Evolutionary conservation across 495 filamentous ascomycete genomes (phyloP).

Genomic region (Tuber borchii): DNA sequence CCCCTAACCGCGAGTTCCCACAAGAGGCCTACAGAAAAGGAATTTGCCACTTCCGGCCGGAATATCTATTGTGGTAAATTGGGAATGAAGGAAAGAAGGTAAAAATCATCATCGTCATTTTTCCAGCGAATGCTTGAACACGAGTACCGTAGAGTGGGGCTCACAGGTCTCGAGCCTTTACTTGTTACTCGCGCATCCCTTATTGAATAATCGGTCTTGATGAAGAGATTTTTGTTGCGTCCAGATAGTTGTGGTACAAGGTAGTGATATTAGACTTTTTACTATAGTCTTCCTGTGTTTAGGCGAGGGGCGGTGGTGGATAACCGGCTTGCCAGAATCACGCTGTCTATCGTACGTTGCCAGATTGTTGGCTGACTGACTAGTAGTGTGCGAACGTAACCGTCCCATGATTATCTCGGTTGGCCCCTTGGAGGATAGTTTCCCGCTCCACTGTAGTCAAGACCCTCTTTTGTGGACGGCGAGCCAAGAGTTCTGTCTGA

Average conservation of each 20-base stretch:
- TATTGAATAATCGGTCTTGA: background rate
- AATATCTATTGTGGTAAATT: background rate
- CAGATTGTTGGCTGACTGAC: background rate
- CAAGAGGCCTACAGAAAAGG: background rate
- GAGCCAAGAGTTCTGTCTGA: background rate
- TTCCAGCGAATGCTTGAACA: background rate
- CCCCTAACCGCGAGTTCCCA: background rate
- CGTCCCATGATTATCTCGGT: background rate
- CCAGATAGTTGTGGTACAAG: background rate
- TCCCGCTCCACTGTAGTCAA: background rate
- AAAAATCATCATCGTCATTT: background rate
- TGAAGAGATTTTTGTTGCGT: background rate
- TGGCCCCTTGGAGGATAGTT: background rate
- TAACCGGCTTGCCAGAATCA: background rate
- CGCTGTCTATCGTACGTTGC: background rate
- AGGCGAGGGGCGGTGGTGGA: background rate
- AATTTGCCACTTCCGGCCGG: background rate
- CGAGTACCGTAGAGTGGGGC: background rate
- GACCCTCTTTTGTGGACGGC: background rate
- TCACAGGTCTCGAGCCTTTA: background rate
- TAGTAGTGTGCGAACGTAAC: background rate
- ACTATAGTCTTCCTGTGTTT: background rate
- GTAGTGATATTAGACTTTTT: background rate
- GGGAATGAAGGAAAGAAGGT: background rate
- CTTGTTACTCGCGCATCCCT: background rate